Evolutionary conservation across 2,329 filamentous ascomycete species (phyloP).

Genomic region (Xylariaceae sp.): DNA sequence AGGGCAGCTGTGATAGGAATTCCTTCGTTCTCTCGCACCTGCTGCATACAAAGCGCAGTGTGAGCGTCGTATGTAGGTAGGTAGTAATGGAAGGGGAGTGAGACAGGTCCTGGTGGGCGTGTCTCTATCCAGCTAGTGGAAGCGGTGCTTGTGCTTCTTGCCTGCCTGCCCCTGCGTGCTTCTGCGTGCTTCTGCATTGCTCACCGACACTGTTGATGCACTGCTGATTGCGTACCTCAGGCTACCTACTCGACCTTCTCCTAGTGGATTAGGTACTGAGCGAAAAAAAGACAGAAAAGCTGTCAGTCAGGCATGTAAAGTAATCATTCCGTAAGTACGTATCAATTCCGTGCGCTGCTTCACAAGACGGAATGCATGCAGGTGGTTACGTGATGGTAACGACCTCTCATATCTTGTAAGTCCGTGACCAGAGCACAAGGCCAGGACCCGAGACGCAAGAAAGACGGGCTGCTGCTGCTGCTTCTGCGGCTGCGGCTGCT

Average conservation of each 20-base stretch:
- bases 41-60: neutral
- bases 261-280: neutral
- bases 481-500: too few relatives aligned
- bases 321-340: neutral
- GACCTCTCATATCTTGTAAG: neutral
- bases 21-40: neutral
- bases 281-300: neutral
- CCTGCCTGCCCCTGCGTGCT: neutral
- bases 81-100: neutral
- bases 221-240: neutral
- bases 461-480: too few relatives aligned
- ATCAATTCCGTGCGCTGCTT: too few relatives aligned
- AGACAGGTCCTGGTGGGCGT: neutral
- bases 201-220: neutral
- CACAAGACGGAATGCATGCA: neutral
- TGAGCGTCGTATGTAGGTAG: too few relatives aligned
- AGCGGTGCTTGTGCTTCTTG: neutral
- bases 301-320: neutral
- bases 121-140: neutral
- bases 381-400: neutral
- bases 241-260: neutral
- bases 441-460: too few relatives aligned
- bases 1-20: too few relatives aligned
- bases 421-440: neutral
- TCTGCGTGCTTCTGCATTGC: neutral